A percentile compares a stretch with the other conserved stretches of the same genome.
These are phyloP conservation scores for Calycina herbarum DNA, from an alignment of 2,329 filamentous ascomycete genomes.

Conservation along the genomic window DNA sequence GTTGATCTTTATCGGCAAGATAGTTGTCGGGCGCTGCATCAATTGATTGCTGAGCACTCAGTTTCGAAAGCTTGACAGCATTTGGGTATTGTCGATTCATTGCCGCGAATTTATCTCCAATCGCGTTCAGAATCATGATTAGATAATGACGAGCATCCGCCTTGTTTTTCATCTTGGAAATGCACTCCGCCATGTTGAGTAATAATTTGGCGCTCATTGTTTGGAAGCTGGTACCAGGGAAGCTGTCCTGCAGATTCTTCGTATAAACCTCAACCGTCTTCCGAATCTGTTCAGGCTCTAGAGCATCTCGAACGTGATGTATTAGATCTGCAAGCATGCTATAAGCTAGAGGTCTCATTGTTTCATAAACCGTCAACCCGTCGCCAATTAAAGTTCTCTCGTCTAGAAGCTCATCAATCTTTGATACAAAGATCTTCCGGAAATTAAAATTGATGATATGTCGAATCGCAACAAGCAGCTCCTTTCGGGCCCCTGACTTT, in stretches of 20 bases:
- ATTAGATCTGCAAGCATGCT: constrained; percentile 98
- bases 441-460: constrained; percentile 99
- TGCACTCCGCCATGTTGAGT: constrained; percentile 97
- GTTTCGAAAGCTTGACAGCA: constrained; percentile 86
- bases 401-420: constrained; percentile 93
- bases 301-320: constrained; percentile 89
- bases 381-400: constrained; percentile 94
- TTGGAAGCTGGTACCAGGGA: constrained; percentile 97
- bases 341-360: constrained; percentile 91
- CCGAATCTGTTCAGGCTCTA: constrained; percentile 87
- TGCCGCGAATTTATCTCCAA: constrained; percentile 94
- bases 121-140: constrained; percentile 96
- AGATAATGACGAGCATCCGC: constrained; percentile 91
- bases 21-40: constrained; percentile 74
- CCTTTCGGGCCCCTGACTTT: constrained; percentile 90
- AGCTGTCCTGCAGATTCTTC: constrained; percentile 90
- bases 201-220: constrained; percentile 98
- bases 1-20: constrained; percentile 75
- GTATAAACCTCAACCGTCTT: constrained; percentile 98
- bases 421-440: constrained; percentile 86
- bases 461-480: constrained; percentile 90
- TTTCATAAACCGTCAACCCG: constrained; percentile 94
- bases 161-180: constrained; percentile 90
- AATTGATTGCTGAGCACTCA: constrained; percentile 64
- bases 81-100: constrained; percentile 98